Conservation (phyloP, 2,329 filamentous ascomycete species). For the Penicillium sp. region DNA sequence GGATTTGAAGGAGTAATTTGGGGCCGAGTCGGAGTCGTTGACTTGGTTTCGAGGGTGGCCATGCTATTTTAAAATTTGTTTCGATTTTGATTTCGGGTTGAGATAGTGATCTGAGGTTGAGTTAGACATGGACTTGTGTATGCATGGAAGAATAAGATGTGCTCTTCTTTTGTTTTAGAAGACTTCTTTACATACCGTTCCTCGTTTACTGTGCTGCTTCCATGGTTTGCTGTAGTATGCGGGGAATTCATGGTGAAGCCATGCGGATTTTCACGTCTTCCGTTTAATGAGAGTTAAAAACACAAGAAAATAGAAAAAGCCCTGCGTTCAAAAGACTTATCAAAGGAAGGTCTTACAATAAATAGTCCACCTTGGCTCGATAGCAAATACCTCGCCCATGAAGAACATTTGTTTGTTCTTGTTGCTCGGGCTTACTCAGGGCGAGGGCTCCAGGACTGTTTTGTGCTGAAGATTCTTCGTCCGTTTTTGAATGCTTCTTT, state of each 20-base stretch:
- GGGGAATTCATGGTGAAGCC: too few relatives aligned
- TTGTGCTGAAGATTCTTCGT: too few relatives aligned
- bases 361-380: neutral
- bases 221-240: too few relatives aligned
- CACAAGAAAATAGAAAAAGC: too few relatives aligned
- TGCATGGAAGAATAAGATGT: too few relatives aligned
- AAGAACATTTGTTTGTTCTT: neutral
- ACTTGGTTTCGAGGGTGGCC: conserved; percentile 32
- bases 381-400: too few relatives aligned
- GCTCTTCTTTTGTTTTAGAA: too few relatives aligned
- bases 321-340: too few relatives aligned
- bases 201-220: too few relatives aligned
- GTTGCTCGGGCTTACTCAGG: neutral
- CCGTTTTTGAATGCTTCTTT: neutral
- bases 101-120: conserved; percentile 4
- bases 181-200: too few relatives aligned
- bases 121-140: neutral
- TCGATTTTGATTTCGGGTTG: conserved; percentile 22
- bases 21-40: conserved; percentile 28
- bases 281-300: too few relatives aligned
- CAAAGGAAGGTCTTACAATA: neutral
- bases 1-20: conserved; percentile 36
- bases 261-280: too few relatives aligned
- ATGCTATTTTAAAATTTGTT: conserved; percentile 31
- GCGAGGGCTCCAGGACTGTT: neutral